Evolutionary conservation across 108 stramenopile genomes (phyloP), one percentile per base, ranked within the genome.

Genomic region (Skeletonema marinoi): DNA sequence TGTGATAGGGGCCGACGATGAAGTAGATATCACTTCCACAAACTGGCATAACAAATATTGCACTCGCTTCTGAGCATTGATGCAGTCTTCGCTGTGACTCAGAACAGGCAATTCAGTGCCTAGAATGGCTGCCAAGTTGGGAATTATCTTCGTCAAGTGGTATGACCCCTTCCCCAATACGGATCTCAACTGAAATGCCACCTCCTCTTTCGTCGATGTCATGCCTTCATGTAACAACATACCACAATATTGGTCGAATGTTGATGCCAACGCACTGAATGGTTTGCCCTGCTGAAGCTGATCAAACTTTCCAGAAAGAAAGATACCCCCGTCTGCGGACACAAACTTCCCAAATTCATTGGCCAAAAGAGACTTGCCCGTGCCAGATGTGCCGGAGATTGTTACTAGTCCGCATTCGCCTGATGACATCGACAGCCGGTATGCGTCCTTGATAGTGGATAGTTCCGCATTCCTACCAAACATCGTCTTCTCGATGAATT

Each of bases 41-140:
- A 46, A 46, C 44, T 58, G 68, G 36, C 64, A 82, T 16, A 82
- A 66, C 9, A 46, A 46, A 46, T 46, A 46, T 4, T 46, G 44
- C 16, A 46, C 44, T 16, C 44, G 44, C 44, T 46, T 46, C 44
- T 46, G 44, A 16, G 44, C 44, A 46, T 46, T n/a, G 16, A 46
- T 46, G 16, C 44, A 46, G 30, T 66, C 60, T 13, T 58, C 64
- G 38, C 13, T 32, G 19, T 31, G 29, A 42, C 36, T 1, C 21
- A 32, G 30, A 13, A 12, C 31, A 35, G 36, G 66, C 32, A 62
- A 39, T 3, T 16, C 16, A 46, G 14, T 4, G 16, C 44, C 44
- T n/a, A 46, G 44, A 13, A 75, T 42, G 16, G 44, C 16, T 46
- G 44, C 44, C 44, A 46, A 46, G 44, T n/a, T 46, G 2, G 44